These are phyloP conservation scores for Penicillium sp. DNA, from an alignment of 2,329 filamentous ascomycete genomes.

Conservation along the genomic window DNA sequence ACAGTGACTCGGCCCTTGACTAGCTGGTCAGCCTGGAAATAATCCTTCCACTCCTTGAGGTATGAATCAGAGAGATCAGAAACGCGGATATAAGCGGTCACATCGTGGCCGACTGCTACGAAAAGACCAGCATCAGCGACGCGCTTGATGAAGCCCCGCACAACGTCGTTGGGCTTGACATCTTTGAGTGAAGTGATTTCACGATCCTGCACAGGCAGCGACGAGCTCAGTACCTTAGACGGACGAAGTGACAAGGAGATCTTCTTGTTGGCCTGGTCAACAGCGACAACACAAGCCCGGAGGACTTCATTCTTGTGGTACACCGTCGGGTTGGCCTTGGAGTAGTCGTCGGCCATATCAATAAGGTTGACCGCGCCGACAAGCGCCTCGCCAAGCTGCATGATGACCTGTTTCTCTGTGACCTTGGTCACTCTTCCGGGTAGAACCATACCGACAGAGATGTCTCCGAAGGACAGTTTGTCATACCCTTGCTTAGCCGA, in stretches of 20 bases:
- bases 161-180: constrained; percentile 70
- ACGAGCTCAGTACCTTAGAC: constrained; percentile 85
- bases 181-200: constrained; percentile 72
- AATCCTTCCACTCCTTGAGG: constrained; percentile 91
- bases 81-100: constrained; percentile 80
- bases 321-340: constrained; percentile 69
- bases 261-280: constrained; percentile 82
- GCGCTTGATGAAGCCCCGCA: constrained; percentile 89
- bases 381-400: constrained; percentile 78
- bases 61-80: constrained; percentile 86
- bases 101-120: constrained; percentile 73
- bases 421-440: constrained; percentile 81
- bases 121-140: constrained; percentile 88
- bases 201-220: constrained; percentile 72
- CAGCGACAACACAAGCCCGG: constrained; percentile 75
- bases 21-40: constrained; percentile 83
- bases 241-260: constrained; percentile 77
- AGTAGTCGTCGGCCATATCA: constrained; percentile 83
- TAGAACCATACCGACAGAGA: constrained; percentile 77
- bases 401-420: constrained; percentile 75
- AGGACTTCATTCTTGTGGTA: constrained; percentile 83
- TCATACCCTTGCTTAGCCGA: constrained; percentile 67
- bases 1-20: constrained; percentile 80
- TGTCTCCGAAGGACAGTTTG: constrained; percentile 64
- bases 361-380: constrained; percentile 77